Evolutionary conservation across 352 stramenopile species (phyloP), one percentile per base, ranked within the genome.

Genomic region (Thalassiosira delicatula): DNA sequence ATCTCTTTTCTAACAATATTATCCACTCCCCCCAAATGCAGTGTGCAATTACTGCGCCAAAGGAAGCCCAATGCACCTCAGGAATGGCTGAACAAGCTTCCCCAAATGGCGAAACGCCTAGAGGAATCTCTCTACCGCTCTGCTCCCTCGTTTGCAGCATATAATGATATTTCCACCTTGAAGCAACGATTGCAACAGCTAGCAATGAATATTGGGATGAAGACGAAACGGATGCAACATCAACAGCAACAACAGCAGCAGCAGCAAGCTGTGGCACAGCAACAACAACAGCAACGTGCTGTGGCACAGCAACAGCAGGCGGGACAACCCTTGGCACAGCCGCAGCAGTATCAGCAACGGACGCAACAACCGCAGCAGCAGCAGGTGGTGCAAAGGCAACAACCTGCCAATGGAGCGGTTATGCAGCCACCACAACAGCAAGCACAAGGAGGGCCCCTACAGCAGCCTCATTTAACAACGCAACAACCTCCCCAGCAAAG

Each of bases 41-140:
- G 90, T 83, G 86, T 94, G 32, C 90, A 94, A 12, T 92, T 99
- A 44, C 87, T 99, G 29, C 96, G 98, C 72, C 96, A 95, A 59
- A 96, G 98, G 75, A 92, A 96, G 33, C 96, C 96, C 30, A 98
- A 98, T 87, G 95, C 96, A 29, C 95, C 95, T 1, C 90, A 94
- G 9, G 97, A 98, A 66, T 98, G 96, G 96, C 82, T 98, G 7
- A 95, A 96, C 69, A 97, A 98, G 77, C 89, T 99, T n/a, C 96
- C 96, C 0, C 95, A 98, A 84, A 99, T 99, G 97, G 96, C 97
- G 0, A 97, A 98, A 79, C 95, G 97, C 68, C 87, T 99, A 37
- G 97, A 99, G 88, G 96, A 98, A 53, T 96, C 97, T 63, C 96
- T 98, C 51, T 99, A 98, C 74, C 94, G 90, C 33, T 93, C 88